Evolutionary conservation across 306 rosid species (phyloP).

Genomic region (Pueraria montana): DNA sequence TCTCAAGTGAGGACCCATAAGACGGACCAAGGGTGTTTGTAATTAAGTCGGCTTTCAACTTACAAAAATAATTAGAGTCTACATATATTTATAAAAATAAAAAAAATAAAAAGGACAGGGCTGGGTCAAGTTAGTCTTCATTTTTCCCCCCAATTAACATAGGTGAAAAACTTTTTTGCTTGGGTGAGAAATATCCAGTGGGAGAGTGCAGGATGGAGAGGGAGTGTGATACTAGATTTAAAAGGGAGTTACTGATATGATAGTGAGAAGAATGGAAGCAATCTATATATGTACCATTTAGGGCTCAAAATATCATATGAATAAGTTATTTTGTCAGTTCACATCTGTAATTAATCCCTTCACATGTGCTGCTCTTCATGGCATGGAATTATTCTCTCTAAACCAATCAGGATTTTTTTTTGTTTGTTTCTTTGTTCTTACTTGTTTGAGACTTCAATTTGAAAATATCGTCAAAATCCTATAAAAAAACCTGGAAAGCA

Average conservation of each 20-base stretch:
- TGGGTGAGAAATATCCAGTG: not conserved
- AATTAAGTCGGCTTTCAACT: not conserved
- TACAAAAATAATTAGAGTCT: not conserved
- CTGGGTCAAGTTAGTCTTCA: not conserved
- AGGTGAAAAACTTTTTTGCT: not conserved
- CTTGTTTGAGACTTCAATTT: not conserved
- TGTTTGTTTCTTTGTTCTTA: not conserved
- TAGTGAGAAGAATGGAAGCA: not conserved
- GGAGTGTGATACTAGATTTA: not conserved
- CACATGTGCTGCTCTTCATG: not conserved
- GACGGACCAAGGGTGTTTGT: not conserved
- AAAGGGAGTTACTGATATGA: conserved; percentile 11
- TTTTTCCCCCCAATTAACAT: not conserved
- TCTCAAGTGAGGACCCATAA: not conserved
- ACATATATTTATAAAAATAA: not conserved
- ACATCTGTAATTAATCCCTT: not conserved
- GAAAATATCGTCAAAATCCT: not conserved
- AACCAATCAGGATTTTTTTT: not conserved
- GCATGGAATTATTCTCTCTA: not conserved
- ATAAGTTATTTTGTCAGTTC: not conserved
- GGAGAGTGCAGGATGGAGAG: not conserved
- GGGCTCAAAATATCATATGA: not conserved
- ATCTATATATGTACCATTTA: not conserved
- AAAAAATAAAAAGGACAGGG: not conserved
- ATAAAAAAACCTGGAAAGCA: not conserved